These are phyloP conservation scores for Aspergillus sp. DNA, from an alignment of 2,329 filamentous ascomycete genomes.

Conservation along the genomic window DNA sequence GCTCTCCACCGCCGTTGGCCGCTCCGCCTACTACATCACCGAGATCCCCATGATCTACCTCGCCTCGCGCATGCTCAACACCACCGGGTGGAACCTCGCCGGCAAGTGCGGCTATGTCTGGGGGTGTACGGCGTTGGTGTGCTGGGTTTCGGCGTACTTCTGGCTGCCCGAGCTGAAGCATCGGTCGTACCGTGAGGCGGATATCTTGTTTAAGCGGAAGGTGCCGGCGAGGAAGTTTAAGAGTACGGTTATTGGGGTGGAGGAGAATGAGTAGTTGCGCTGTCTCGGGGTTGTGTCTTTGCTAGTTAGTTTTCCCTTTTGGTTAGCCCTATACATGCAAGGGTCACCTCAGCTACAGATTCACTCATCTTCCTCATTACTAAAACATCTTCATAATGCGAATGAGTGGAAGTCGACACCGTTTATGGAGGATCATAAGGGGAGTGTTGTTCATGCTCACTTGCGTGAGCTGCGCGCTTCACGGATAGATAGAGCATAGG, in stretches of 20 bases:
- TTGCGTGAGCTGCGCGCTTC: too few relatives aligned
- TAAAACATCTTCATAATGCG: too few relatives aligned
- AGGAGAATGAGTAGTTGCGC: constrained; percentile 29
- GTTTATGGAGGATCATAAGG: too few relatives aligned
- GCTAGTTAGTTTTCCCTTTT: too few relatives aligned
- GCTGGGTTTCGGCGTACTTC: constrained; percentile 43
- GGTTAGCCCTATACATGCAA: too few relatives aligned
- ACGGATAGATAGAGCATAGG: too few relatives aligned
- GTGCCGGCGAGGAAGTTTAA: constrained; percentile 45
- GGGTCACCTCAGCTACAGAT: too few relatives aligned
- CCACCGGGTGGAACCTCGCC: constrained; percentile 39
- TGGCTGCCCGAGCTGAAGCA: constrained; percentile 46
- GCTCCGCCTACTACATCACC: constrained; percentile 42
- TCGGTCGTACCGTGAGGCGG: constrained; percentile 45
- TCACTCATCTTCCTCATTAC: too few relatives aligned
- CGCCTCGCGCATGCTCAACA: constrained; percentile 40
- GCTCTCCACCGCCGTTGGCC: constrained; percentile 38
- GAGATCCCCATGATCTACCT: constrained; percentile 44
- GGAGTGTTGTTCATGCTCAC: too few relatives aligned
- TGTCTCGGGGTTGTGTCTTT: too few relatives aligned
- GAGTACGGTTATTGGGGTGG: constrained; percentile 42
- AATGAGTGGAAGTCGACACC: too few relatives aligned
- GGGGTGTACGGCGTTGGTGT: constrained; percentile 43
- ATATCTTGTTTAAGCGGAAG: constrained; percentile 46
- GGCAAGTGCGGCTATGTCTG: constrained; percentile 51